Evolutionary conservation across 2,329 filamentous ascomycete genomes (phyloP).

Genomic region (Pleomassaria siparia): DNA sequence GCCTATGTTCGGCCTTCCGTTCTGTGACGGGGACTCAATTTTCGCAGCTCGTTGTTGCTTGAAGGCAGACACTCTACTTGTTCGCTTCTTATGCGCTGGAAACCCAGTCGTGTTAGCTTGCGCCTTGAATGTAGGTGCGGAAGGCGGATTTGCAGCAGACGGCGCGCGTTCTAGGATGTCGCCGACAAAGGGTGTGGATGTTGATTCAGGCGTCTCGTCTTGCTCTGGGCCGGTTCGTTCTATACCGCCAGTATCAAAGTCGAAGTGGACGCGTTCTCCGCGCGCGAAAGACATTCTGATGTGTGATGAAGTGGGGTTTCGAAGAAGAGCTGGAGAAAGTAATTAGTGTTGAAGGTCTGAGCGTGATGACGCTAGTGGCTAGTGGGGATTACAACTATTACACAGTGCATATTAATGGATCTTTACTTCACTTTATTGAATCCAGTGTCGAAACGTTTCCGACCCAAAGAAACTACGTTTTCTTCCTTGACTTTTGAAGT

Average conservation of each 20-base stretch:
- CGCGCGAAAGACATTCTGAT: slow-evolving; percentile 49
- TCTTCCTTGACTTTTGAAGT: too few species aligned
- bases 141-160: slow-evolving; percentile 61
- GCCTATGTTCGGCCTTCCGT: slow-evolving; percentile 13
- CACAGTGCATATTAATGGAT: too few species aligned
- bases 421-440: too few species aligned
- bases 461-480: too few species aligned
- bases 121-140: slow-evolving; percentile 58
- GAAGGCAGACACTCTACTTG: slow-evolving; percentile 69
- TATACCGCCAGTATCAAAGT: slow-evolving; percentile 58
- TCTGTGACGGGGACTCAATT: slow-evolving; percentile 15
- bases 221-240: slow-evolving; percentile 22
- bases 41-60: slow-evolving; percentile 64
- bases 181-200: slow-evolving; percentile 56
- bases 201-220: slow-evolving; percentile 18
- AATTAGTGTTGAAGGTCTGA: too few species aligned
- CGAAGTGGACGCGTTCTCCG: slow-evolving; percentile 63
- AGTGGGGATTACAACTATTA: too few species aligned
- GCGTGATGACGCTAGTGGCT: too few species aligned
- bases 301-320: slow-evolving; percentile 5
- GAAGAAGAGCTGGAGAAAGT: too few species aligned
- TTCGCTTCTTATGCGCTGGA: slow-evolving; percentile 82
- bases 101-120: slow-evolving; percentile 67
- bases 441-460: too few species aligned
- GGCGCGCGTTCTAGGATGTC: slow-evolving; percentile 79